These are phyloP conservation scores for Syncephalastrum contaminatum DNA, from an alignment of 371 early-diverging fungal species.

Conservation along the genomic window DNA sequence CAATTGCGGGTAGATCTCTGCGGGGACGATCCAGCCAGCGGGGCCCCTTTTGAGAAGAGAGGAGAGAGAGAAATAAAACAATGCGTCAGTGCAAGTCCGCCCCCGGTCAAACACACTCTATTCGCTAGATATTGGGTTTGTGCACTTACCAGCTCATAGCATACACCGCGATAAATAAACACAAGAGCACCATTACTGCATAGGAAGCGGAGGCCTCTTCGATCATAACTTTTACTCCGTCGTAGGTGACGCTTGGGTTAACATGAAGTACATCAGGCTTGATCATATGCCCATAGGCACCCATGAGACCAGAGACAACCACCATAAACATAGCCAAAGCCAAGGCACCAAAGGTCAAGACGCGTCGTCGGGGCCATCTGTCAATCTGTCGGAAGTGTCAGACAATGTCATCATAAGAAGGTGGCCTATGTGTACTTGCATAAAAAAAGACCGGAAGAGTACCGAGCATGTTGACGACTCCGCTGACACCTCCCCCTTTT, in stretches of 20 bases:
- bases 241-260: conserved; percentile 23
- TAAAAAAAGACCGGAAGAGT: conserved; percentile 25
- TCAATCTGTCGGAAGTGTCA: conserved; percentile 15
- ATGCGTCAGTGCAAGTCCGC: background rate
- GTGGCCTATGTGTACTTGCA: conserved; percentile 16
- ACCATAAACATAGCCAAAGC: conserved; percentile 23
- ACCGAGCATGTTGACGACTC: conserved; percentile 22
- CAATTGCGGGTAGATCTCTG: conserved; percentile 77
- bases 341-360: conserved; percentile 19
- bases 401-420: conserved; percentile 5
- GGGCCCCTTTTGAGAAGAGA: conserved; percentile 62
- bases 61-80: background rate
- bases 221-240: conserved; percentile 13
- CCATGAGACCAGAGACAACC: conserved; percentile 32
- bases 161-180: conserved; percentile 66
- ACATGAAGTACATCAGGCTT: conserved; percentile 17
- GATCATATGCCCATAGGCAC: conserved; percentile 14
- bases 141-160: conserved; percentile 33
- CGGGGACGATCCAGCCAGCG: conserved; percentile 86
- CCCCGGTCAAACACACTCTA: no score
- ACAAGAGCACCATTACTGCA: conserved; percentile 56
- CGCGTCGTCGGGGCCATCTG: conserved; percentile 20
- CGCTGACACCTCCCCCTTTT: conserved; percentile 21
- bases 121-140: background rate
- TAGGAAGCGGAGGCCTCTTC: conserved; percentile 39